Evolutionary conservation across 306 rosid species (phyloP).

Genomic region (Astragalus membranaceus): DNA sequence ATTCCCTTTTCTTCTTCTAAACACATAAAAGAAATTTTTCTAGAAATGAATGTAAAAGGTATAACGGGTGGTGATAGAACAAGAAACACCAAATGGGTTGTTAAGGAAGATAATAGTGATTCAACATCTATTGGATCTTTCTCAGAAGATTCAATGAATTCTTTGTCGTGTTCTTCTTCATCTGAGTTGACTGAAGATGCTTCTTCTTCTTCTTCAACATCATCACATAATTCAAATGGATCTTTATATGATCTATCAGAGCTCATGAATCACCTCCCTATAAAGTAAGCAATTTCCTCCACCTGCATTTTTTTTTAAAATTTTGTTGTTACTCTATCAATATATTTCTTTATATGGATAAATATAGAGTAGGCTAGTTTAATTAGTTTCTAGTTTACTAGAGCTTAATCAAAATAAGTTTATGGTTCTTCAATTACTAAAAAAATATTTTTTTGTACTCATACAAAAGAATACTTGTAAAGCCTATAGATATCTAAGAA

Average conservation of each 20-base stretch:
- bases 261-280: slow-evolving; percentile 75
- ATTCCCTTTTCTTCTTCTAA: background rate
- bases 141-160: slow-evolving; percentile 38
- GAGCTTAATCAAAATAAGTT: background rate
- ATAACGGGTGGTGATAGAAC: slow-evolving; percentile 1
- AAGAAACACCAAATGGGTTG: slow-evolving; percentile 18
- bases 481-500: background rate
- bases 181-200: slow-evolving; percentile 65
- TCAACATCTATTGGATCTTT: slow-evolving; percentile 44
- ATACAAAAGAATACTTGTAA: background rate
- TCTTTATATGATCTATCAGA: slow-evolving; percentile 68
- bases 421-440: background rate
- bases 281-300: slow-evolving; percentile 46
- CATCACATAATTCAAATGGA: slow-evolving; percentile 41
- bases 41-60: slow-evolving; percentile 21
- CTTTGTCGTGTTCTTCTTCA: slow-evolving; percentile 47
- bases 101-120: slow-evolving; percentile 36
- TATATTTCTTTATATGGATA: background rate
- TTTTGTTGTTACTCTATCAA: background rate
- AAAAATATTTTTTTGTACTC: background rate
- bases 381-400: background rate
- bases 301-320: background rate
- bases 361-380: background rate
- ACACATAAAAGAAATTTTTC: background rate
- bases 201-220: slow-evolving; percentile 40